Conservation (phyloP, 148 eudicot species). For the Suaeda aralocaspica region DNA sequence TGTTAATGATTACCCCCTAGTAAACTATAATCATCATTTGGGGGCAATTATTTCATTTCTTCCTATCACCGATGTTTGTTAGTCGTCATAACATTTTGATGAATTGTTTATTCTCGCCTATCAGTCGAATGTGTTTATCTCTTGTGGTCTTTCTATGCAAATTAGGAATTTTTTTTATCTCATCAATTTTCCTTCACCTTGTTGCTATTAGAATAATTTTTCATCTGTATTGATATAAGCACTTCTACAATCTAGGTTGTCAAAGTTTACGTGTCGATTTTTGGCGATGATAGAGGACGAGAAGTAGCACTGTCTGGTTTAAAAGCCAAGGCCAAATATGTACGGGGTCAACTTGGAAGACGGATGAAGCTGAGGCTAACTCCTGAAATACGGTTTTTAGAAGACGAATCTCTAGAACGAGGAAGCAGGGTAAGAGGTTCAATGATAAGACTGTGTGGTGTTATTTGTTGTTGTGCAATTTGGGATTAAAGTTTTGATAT, state of each 20-base stretch:
- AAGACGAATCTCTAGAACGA: conserved; percentile 88
- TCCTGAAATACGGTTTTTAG: conserved; percentile 88
- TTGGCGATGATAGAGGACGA: conserved; percentile 96
- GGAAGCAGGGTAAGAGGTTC: conserved; percentile 81
- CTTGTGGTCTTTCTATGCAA: background rate
- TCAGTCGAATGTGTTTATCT: background rate
- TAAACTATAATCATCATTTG: too few relatives aligned
- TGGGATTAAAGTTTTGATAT: background rate
- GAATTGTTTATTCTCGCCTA: background rate
- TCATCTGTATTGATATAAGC: background rate
- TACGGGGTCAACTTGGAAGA: conserved; percentile 71
- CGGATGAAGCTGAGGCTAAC: conserved; percentile 91
- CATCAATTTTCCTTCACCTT: background rate
- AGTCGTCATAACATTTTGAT: background rate
- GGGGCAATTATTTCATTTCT: too few relatives aligned
- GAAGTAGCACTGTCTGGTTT: conserved; percentile 86
- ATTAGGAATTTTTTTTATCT: background rate
- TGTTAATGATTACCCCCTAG: too few relatives aligned
- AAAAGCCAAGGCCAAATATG: conserved; percentile 86
- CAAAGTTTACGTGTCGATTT: conserved; percentile 89
- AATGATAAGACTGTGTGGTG: background rate
- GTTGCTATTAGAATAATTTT: background rate
- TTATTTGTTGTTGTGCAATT: background rate
- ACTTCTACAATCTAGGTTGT: conserved; percentile 54
- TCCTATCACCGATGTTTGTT: background rate